Base-by-base conservation (phyloP, 2,329 filamentous ascomycete genomes). In the Monosporascus sp. region DNA sequence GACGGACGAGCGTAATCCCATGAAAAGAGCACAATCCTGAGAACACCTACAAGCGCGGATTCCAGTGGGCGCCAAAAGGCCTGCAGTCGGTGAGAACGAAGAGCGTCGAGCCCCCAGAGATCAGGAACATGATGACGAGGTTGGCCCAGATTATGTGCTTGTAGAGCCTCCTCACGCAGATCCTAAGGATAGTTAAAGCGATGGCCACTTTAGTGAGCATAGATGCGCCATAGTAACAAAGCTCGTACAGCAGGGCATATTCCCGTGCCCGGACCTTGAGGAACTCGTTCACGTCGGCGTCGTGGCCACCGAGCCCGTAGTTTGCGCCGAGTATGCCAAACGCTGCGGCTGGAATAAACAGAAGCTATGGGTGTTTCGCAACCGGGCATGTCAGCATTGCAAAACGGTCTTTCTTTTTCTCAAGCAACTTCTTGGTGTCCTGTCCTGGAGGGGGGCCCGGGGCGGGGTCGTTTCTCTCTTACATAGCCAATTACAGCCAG, bases 51-150 rank as follows among this genome's bases (percentile, higher is more conserved):
- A 63, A 37, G 4, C 50, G 37, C 39, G 51, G 53, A 41, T 63
- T 65, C 57, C 60, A 64, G 7, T 50, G 50, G 3, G 61, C 58
- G 7, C 52, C 47, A 18, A 64, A 45, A 7, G 60, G 61, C 27
- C 44, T 41, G 45, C 59, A 65, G 50, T 56, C 59, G 31, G 52
- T 51, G 38, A 63, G 62, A 17, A 64, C 50, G 24, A 57, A 52
- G 7, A 54, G n/a, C n/a, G n/a, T n/a, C n/a, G n/a, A n/a, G n/a
- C n/a, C n/a, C n/a, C n/a, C n/a, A n/a, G n/a, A n/a, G n/a, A n/a
- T n/a, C n/a, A n/a, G n/a, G n/a, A n/a, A n/a, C n/a, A n/a, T n/a
- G n/a, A 39, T 39, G 37, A 39, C n/a, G 14, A 39, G 15, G 14
- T 39, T 15, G 37, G 37, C 15, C 37, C 37, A 39, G 15, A 39